Base-by-base conservation (phyloP, 495 filamentous ascomycete genomes). In the Mycothermus thermophilus region DNA sequence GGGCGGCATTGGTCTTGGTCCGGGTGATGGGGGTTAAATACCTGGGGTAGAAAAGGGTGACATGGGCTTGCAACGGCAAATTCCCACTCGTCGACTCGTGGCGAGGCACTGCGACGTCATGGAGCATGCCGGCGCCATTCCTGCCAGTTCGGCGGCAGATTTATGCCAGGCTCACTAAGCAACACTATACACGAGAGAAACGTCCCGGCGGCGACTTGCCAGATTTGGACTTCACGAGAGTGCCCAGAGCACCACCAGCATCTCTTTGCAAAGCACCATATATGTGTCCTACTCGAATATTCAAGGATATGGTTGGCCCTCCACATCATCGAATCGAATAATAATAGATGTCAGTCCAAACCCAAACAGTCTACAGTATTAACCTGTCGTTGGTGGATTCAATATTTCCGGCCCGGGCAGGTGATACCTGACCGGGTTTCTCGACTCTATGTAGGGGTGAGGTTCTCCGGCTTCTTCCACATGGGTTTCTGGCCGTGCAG, bases 91-190 rank as follows among this genome's bases (percentile, higher is more conserved):
- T 10, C 34, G 13, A 34, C 26, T 34, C 15, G 20, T 19, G 29
- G 7, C n/a, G 7, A 13, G 3, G 14, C 21, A 12, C 8, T 20
- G 8, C 28, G 29, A 32, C 39, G 39, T 37, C 39, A 32, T 31
- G 3, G 8, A 12, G 26, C 20, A 14, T 36, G 33, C 27, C 24
- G 6, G 27, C 23, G 27, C 21, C 32, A 24, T 9, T 8, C 21
- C 17, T 21, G 39, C 24, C 27, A 24, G 32, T 22, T 16, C 13
- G 12, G 22, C 33, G 39, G 39, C 39, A 42, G 27, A 42, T 42
- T 14, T 32, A 24, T 42, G 39, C 36, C 37, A 42, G 39, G 39
- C 21, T 18, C 8, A 28, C 1, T 10, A 8, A 3, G 14, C 9
- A 11, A 10, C 24, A 24, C 19, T 27, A 31, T 16, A 25, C 20